Base-by-base conservation (phyloP, 192 early-diverging fungal genomes). In the Diversispora epigaea region DNA sequence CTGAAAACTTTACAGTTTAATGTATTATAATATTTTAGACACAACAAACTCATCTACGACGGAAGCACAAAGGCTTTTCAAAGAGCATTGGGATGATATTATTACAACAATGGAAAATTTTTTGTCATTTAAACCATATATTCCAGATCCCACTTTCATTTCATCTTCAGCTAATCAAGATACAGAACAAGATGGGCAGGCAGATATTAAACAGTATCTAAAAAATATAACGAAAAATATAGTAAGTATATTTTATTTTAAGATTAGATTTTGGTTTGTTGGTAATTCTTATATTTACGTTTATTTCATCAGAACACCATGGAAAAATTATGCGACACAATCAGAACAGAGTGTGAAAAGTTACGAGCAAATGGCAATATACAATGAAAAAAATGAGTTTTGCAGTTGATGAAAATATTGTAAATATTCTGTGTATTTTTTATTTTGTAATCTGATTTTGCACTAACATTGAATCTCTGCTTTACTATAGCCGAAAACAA, bases 381-480 rank as follows among this genome's bases (percentile, higher is more conserved):
- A 11, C 9, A 65, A 65, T 65, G 63, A 32, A 65, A 65, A 32
- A 65, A 65, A n/a, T 32, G 43, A 32, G 4, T n/a, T 39, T 39
- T 65, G 41, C 25, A 65, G 41, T 65, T 65, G n/a, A 39, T 65
- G 63, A 65, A 65, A 65, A 65, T 65, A 65, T 65, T 65, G 63
- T 65, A 41, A 65, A 43, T 43, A 65, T 65, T n/a, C 63, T 65
- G 63, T 65, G 43, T 43, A n/a, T 4, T 65, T 65, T 65, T 39
- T 39, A 10, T 65, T 10, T 65, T 65, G 14, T 39, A 43, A 44
- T 44, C 22, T 43, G 14, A 14, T n/a, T 65, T 39, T 19, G 43
- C n/a, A 10, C 63, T 43, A 65, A 39, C 22, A 43, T 65, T 65
- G 63, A 43, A n/a, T 65, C 11, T 47, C 46, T 47, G 46, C 11